Base-by-base conservation (phyloP, 495 filamentous ascomycete genomes). In the Aspergillus carlsbadensis region DNA sequence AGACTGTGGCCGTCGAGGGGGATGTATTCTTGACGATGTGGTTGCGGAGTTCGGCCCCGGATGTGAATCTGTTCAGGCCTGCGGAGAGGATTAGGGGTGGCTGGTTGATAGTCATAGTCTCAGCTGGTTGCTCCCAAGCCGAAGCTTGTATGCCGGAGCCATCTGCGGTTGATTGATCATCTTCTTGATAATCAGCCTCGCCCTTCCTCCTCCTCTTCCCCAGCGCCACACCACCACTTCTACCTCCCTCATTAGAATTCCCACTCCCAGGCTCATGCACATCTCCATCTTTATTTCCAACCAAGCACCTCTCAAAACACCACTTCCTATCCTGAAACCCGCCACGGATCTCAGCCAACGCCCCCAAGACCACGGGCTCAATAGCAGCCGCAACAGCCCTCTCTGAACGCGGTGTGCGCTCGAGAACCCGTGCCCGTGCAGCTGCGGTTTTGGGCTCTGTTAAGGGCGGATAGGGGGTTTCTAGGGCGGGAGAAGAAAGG, bases 401-500 rank as follows among this genome's bases (percentile, higher is more conserved):
- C 40, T 77, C 69, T 3, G 60, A 56, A 20, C 20, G 20, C 5
- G 70, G 62, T 18, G 69, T 73, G 20, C 56, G 58, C 42, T 65
- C 60, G 11, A 76, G 62, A 8, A 80, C 64, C 24, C 63, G 70
- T 35, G 61, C 60, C 14, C 70, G 71, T n/a, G 76, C 74, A 49
- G 64, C 59, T 0, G 66, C 62, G 10, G 65, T 68, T 50, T 78
- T 80, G 15, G 78, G 74, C 59, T 77, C 81, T 21, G 67, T 65
- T 24, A 56, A 59, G n/a, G 62, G 60, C 17, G 65, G 62, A 59
- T 74, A 78, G 5, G 75, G 77, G 5, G 22, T 39, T 49, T 63
- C 49, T 5, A 70, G 44, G 4, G 77, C 68, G 0, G 56, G 22
- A 6, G 63, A 64, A 26, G 78, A 78, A 6, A 71, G 45, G 5